Percentiles rank a stretch among this genome's conserved stretches.
Evolutionary conservation across 768 basidiomycete species (phyloP).

Genomic region (Lyophyllum shimeji): DNA sequence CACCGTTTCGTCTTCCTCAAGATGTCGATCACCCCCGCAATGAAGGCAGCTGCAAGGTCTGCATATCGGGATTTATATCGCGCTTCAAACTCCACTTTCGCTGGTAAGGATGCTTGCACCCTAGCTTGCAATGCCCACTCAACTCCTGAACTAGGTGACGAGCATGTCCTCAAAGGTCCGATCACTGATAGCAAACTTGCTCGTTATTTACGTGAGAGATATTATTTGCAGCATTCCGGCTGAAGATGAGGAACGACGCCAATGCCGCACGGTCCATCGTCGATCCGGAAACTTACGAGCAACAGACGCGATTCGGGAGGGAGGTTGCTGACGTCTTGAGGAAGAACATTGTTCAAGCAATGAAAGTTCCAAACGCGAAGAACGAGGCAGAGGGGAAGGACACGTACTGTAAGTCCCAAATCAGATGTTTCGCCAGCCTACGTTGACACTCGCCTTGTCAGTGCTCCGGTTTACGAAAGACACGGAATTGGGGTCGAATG

Average conservation of each 20-base stretch:
- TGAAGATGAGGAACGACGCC: conserved; percentile 66
- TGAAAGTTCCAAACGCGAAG: conserved; percentile 38
- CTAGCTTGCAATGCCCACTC: neutral
- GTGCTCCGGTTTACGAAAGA: conserved; percentile 73
- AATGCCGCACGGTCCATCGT: conserved; percentile 37
- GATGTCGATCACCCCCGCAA: conserved; percentile 56
- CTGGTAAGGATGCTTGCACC: conserved; percentile 37
- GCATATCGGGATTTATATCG: conserved; percentile 74
- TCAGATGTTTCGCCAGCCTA: neutral
- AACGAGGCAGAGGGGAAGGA: conserved; percentile 32
- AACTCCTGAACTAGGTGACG: conserved; percentile 47
- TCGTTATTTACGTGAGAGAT: conserved; percentile 3
- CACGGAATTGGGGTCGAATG: conserved; percentile 87
- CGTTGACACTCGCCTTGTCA: conserved; percentile 24
- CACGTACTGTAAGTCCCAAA: conserved; percentile 53
- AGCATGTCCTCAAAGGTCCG: conserved; percentile 51
- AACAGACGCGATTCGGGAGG: conserved; percentile 55
- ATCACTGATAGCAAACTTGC: neutral
- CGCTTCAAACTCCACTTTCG: conserved; percentile 65
- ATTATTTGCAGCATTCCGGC: conserved; percentile 58
- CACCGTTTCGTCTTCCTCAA: neutral
- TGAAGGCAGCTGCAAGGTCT: conserved; percentile 67
- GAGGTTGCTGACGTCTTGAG: conserved; percentile 77
- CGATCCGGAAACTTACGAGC: conserved; percentile 49
- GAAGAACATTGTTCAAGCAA: conserved; percentile 85